phyloP scores from a whole-genome alignment of 2,329 filamentous ascomycete genomes.

The Hymenotorrendiella dingleyae region DNA sequence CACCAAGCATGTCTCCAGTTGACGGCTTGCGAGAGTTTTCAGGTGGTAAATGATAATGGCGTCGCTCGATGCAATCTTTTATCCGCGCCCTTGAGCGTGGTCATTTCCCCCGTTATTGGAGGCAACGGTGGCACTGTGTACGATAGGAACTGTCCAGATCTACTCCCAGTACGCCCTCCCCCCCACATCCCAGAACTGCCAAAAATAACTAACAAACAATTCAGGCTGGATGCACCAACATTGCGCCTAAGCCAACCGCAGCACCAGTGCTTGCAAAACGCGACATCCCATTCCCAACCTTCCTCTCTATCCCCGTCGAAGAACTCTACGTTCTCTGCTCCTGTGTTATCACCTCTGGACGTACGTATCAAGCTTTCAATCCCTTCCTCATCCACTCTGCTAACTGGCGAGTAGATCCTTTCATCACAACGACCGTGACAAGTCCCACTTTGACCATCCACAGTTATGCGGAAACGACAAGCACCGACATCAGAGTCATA shows the following conservation, averaged over 20 bases:
- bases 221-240: neutral
- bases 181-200: neutral
- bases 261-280: neutral
- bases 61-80: slow-evolving; percentile 1
- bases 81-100: too few relatives aligned
- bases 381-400: too few relatives aligned
- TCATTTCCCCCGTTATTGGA: too few relatives aligned
- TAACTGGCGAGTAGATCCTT: too few relatives aligned
- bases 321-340: neutral
- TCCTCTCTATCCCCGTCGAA: neutral
- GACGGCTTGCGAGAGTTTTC: neutral
- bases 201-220: neutral
- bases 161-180: neutral
- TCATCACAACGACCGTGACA: neutral
- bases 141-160: neutral
- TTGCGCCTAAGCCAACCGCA: neutral
- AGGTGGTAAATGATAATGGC: slow-evolving; percentile 2
- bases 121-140: too few relatives aligned
- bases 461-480: neutral
- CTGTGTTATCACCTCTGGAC: neutral
- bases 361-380: too few relatives aligned
- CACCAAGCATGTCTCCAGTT: neutral
- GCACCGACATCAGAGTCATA: neutral
- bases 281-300: neutral
- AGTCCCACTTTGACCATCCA: neutral